Evolutionary conservation across 2,329 filamentous ascomycete genomes (phyloP).

Genomic region (Ceratocystis ficicola): DNA sequence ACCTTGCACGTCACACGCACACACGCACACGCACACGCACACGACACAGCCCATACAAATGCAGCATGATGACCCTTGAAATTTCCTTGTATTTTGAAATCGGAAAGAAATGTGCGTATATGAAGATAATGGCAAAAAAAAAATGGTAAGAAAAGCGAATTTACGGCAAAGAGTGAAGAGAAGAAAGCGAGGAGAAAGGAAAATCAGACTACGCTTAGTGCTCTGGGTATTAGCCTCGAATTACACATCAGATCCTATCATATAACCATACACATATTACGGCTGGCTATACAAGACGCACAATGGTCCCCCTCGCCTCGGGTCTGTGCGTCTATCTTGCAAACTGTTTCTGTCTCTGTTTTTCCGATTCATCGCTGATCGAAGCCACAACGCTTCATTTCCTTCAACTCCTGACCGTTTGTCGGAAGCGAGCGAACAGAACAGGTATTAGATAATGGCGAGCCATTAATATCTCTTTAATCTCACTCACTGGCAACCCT

Average conservation of each 20-base stretch:
- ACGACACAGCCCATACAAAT: too few relatives aligned
- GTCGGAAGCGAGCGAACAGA: too few relatives aligned
- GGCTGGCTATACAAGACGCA: neutral
- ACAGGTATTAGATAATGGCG: too few relatives aligned
- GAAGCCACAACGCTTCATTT: constrained; percentile 10
- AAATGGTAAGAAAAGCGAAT: too few relatives aligned
- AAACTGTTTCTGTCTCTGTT: constrained; percentile 9
- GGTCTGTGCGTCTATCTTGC: constrained; percentile 2
- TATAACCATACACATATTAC: neutral
- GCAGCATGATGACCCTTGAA: too few relatives aligned
- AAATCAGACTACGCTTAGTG: neutral
- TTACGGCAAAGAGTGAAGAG: neutral
- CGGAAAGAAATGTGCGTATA: too few relatives aligned
- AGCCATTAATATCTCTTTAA: too few relatives aligned
- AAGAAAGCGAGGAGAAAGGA: neutral
- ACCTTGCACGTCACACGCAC: too few relatives aligned
- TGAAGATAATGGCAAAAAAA: too few relatives aligned
- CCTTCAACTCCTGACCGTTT: neutral
- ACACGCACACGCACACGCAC: too few relatives aligned
- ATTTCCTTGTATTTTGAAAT: too few relatives aligned
- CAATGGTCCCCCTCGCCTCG: constrained; percentile 2
- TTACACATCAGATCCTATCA: neutral
- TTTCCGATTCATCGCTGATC: neutral
- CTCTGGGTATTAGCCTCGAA: neutral
- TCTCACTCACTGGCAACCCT: too few relatives aligned